phyloP scores from a whole-genome alignment of 345 rosid species.

The Salix brachista region DNA sequence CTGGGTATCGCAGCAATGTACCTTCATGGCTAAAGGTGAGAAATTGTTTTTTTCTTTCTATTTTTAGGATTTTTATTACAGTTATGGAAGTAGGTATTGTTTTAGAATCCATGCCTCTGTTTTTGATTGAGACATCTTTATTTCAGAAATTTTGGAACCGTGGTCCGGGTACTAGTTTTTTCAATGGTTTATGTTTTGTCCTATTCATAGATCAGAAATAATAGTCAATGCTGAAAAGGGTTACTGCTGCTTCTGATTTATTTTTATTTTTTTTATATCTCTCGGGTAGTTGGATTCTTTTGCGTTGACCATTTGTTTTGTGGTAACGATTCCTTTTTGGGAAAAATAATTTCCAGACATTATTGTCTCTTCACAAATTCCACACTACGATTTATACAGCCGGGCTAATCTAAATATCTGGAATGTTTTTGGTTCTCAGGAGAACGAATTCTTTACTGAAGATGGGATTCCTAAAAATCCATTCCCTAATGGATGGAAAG shows the following conservation, averaged over 20 bases:
- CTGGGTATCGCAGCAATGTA: constrained; percentile 91
- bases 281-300: constrained; percentile 5
- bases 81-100: constrained; percentile 22
- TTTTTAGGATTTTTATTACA: constrained; percentile 16
- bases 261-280: background rate
- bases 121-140: constrained; percentile 11
- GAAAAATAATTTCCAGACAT: background rate
- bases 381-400: background rate
- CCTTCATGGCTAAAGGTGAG: constrained; percentile 88
- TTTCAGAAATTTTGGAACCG: constrained; percentile 9
- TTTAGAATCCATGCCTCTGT: background rate
- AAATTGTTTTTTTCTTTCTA: constrained; percentile 3
- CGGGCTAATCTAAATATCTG: constrained; percentile 20
- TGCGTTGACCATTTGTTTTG: background rate
- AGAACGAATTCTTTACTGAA: constrained; percentile 69
- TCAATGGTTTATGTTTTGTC: constrained; percentile 14
- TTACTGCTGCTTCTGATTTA: background rate
- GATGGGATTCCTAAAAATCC: constrained; percentile 64
- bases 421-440: constrained; percentile 36
- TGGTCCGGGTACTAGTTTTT: constrained; percentile 18
- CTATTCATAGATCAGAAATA: constrained; percentile 8
- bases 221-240: background rate
- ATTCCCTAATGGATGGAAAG: constrained; percentile 86
- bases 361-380: background rate
- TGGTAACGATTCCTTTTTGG: background rate